Conservation (phyloP, 768 basidiomycete genomes). For the Leccinum subtestaceum region DNA sequence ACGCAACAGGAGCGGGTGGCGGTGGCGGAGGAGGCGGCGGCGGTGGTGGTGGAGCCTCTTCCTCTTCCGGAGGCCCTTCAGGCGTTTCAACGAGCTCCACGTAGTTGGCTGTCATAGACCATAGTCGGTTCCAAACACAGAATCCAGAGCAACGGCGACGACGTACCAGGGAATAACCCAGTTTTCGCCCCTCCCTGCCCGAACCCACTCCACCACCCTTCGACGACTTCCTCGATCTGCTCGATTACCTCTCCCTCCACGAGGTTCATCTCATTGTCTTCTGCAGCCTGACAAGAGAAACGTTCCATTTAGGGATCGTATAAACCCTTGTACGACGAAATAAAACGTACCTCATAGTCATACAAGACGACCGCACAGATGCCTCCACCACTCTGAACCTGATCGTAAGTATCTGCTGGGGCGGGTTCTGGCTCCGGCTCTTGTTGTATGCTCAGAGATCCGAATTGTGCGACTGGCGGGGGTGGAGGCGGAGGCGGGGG, state of each 20-base stretch:
- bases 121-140: background rate
- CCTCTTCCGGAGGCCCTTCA: conserved; percentile 38
- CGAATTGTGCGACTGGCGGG: conserved; percentile 35
- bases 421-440: conserved; percentile 39
- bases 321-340: background rate
- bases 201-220: conserved; percentile 90
- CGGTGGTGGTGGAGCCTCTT: conserved; percentile 48
- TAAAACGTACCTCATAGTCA: conserved; percentile 62
- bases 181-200: conserved; percentile 60
- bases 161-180: conserved; percentile 82
- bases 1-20: conserved; percentile 34
- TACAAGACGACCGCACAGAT: conserved; percentile 74
- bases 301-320: background rate
- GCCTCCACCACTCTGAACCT: conserved; percentile 37
- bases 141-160: conserved; percentile 12
- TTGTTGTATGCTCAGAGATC: conserved; percentile 29
- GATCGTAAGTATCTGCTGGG: conserved; percentile 13
- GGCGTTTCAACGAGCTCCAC: conserved; percentile 68
- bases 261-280: conserved; percentile 84
- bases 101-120: conserved; percentile 66
- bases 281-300: conserved; percentile 50
- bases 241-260: conserved; percentile 79
- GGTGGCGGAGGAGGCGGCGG: conserved; percentile 49
- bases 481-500: conserved; percentile 39
- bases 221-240: conserved; percentile 79